These are phyloP conservation scores for Colletotrichum truncatum DNA, from an alignment of 2,329 filamentous ascomycete species.

Conservation along the genomic window DNA sequence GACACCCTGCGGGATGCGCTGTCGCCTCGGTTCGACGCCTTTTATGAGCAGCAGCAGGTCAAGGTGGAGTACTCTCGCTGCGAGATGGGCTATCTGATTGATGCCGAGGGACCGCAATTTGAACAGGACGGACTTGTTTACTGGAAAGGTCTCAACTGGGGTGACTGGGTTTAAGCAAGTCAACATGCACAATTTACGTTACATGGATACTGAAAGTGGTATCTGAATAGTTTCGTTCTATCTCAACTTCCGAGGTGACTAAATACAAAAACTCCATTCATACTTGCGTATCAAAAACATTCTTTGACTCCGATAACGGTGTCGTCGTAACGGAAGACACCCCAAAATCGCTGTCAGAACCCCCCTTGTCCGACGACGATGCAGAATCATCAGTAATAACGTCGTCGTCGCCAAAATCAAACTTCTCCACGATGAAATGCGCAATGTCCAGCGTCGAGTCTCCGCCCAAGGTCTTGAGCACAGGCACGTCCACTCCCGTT, in stretches of 20 bases:
- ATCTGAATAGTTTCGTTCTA: too few relatives aligned
- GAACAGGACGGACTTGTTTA: conserved; percentile 32
- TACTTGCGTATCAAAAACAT: too few relatives aligned
- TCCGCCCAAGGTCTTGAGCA: conserved; percentile 53
- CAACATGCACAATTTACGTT: too few relatives aligned
- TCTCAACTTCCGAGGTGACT: too few relatives aligned
- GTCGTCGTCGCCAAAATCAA: conserved; percentile 38
- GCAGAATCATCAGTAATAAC: not conserved
- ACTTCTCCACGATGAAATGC: not conserved
- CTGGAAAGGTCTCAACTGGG: conserved; percentile 19
- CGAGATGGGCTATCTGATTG: conserved; percentile 61
- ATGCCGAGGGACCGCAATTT: conserved; percentile 62
- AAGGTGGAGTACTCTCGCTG: conserved; percentile 62
- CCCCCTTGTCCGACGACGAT: not conserved
- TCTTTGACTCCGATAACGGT: too few relatives aligned
- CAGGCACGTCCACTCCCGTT: conserved; percentile 50
- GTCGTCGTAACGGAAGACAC: too few relatives aligned
- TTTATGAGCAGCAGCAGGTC: conserved; percentile 56
- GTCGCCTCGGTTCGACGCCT: conserved; percentile 53
- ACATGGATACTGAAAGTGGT: too few relatives aligned
- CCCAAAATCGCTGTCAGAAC: too few relatives aligned
- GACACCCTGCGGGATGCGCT: conserved; percentile 58
- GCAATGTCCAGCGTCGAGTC: conserved; percentile 27
- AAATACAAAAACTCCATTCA: too few relatives aligned
- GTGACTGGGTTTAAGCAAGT: not conserved